phyloP scores from a whole-genome alignment of 2,329 filamentous ascomycete species.

The Fusarium gaditjirri region DNA sequence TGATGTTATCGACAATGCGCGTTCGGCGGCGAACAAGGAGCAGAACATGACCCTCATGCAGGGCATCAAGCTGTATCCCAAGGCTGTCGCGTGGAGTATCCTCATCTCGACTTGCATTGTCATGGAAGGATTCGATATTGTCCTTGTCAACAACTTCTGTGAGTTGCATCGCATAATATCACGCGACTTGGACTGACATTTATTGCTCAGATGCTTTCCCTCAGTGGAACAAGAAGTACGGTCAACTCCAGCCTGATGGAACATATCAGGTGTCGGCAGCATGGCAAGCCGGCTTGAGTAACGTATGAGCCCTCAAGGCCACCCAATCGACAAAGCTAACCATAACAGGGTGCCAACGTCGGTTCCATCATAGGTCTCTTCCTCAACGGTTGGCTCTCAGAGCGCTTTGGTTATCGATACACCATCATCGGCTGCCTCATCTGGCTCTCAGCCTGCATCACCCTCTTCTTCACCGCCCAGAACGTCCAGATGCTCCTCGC shows the following conservation, averaged over 20 bases:
- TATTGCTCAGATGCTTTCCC: constrained; percentile 24
- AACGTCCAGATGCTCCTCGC: constrained; percentile 38
- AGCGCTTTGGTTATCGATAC: constrained; percentile 34
- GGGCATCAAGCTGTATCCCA: constrained; percentile 38
- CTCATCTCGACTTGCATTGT: constrained; percentile 40
- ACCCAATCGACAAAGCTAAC: background rate
- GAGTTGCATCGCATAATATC: background rate
- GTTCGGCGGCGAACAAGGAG: constrained; percentile 32
- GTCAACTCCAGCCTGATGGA: constrained; percentile 24
- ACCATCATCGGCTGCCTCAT: constrained; percentile 39
- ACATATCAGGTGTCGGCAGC: constrained; percentile 36
- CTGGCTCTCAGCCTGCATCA: constrained; percentile 33
- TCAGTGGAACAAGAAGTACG: constrained; percentile 39
- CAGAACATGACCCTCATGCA: constrained; percentile 39
- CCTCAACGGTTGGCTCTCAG: constrained; percentile 35
- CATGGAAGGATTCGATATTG: constrained; percentile 39
- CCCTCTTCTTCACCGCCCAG: constrained; percentile 38
- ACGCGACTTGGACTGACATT: background rate
- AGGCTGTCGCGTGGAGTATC: constrained; percentile 36
- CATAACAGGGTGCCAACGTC: constrained; percentile 26
- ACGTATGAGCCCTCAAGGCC: constrained; percentile 4
- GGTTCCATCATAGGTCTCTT: constrained; percentile 40
- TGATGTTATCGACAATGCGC: constrained; percentile 35
- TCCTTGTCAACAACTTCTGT: constrained; percentile 39
- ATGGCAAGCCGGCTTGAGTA: constrained; percentile 38